Conservation (phyloP, 2,329 filamentous ascomycete genomes). For the Alternaria panax region DNA sequence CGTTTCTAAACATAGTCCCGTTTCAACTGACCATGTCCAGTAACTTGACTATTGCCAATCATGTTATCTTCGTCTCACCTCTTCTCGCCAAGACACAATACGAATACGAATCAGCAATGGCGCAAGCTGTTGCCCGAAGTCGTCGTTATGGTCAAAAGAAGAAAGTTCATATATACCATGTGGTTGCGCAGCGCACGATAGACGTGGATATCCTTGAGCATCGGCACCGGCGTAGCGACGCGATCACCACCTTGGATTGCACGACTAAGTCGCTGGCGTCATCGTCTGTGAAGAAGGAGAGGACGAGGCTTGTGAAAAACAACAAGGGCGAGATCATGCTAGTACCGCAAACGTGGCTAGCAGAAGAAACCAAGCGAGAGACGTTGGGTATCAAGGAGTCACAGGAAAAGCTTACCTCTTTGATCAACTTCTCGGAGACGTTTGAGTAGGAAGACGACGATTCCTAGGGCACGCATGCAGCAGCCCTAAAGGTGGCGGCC, state of each 20-base stretch:
- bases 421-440: conserved; percentile 40
- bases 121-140: conserved; percentile 68
- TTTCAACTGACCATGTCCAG: conserved; percentile 40
- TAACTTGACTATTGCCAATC: conserved; percentile 69
- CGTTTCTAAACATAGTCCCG: background rate
- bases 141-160: conserved; percentile 66
- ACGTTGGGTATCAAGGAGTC: conserved; percentile 21
- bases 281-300: conserved; percentile 20
- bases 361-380: conserved; percentile 16
- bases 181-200: conserved; percentile 79
- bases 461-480: background rate
- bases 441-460: conserved; percentile 30
- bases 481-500: no score
- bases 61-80: conserved; percentile 69
- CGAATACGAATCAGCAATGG: conserved; percentile 65
- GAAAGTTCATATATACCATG: conserved; percentile 68
- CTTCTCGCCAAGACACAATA: conserved; percentile 59
- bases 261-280: conserved; percentile 4
- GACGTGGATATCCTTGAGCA: conserved; percentile 58
- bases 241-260: conserved; percentile 12
- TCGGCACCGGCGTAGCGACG: conserved; percentile 46
- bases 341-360: conserved; percentile 39
- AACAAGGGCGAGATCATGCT: conserved; percentile 27
- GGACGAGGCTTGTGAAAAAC: conserved; percentile 30
- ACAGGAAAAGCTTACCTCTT: conserved; percentile 27